A percentile compares a stretch with the other conserved stretches of the same genome.
Conservation (phyloP, 306 rosid genomes). For the Medicago truncatula region MtrunA17r5.0-ANR NC_053046.1:39901001-39901500, state of each 20-base stretch:
- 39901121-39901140: not conserved
- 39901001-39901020: not conserved
- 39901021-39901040: not conserved
- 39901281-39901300: not conserved
- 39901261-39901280: not conserved
- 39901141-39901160: not conserved
- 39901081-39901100: slow-evolving; percentile 4
- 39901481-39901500: too few species aligned
- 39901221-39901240: not conserved
- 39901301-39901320: not conserved
- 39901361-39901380: too few species aligned
- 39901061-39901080: not conserved
- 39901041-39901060: not conserved
- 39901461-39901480: too few species aligned
- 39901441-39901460: too few species aligned
- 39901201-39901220: not conserved
- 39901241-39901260: not conserved
- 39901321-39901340: too few species aligned
- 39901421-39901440: too few species aligned
- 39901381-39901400: too few species aligned
- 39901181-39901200: not conserved
- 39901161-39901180: not conserved
- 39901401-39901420: too few species aligned
- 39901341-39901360: too few species aligned
- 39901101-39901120: not conserved